A percentile compares a stretch with the other conserved stretches of the same genome.
Conservation (phyloP, 345 rosid genomes). For the Populus simonii region DNA sequence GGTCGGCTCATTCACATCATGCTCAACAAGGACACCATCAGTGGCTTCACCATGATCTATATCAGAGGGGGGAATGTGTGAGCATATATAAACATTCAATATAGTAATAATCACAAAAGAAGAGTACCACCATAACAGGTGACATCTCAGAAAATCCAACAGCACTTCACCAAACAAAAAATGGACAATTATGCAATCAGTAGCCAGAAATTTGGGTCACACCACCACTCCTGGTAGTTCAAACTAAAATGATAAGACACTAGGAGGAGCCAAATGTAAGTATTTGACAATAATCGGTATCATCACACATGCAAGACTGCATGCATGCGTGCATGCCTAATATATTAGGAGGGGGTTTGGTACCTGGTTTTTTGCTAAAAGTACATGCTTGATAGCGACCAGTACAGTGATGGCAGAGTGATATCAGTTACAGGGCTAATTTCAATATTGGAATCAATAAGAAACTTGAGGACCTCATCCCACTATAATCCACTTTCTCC, state of each 20-base stretch:
- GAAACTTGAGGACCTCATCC: not conserved
- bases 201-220: not conserved
- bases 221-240: not conserved
- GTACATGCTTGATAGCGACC: not conserved
- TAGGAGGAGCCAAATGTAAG: not conserved
- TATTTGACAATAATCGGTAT: not conserved
- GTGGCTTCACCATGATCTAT: constrained; percentile 57
- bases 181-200: not conserved
- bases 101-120: not conserved
- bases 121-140: not conserved
- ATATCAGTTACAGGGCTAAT: not conserved
- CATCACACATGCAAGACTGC: not conserved
- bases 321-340: not conserved
- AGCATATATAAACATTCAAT: not conserved
- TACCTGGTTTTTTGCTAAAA: not conserved
- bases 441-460: not conserved
- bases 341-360: not conserved
- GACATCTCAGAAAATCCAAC: not conserved
- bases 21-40: constrained; percentile 63
- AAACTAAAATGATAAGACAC: not conserved
- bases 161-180: not conserved
- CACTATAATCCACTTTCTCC: not conserved
- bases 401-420: not conserved
- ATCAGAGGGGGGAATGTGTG: not conserved
- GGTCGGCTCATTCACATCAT: constrained; percentile 73